Base-by-base conservation (phyloP, 2,329 filamentous ascomycete genomes). In the Trichoderma guizhouense region DNA sequence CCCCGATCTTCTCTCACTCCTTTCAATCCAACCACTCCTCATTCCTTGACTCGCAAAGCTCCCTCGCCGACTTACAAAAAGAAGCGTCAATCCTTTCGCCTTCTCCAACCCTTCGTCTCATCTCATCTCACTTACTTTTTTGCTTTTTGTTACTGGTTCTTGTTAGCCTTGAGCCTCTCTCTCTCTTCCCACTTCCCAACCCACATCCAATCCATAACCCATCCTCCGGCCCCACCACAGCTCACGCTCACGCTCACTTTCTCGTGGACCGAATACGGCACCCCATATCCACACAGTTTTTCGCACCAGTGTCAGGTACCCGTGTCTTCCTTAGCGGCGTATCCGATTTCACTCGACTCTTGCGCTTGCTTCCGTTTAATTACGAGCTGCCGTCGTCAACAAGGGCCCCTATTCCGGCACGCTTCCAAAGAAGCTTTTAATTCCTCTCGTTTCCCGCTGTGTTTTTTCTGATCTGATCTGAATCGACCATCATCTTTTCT, bases 231-330 rank as follows among this genome's bases (percentile, higher is more conserved):
- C 28, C 67, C 53, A 53, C 69, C 69, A 58, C 58, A 26, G 36
- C 66, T 61, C 55, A 61, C 69, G 63, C 72, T 69, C 68, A 64
- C 64, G 26, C 34, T 65, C 47, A 51, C 62, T 60, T 30, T 26
- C 1, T 39, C 51, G 34, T 66, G 71, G 39, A 63, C 71, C 65
- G 58, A 72, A 72, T 72, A 68, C 71, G 67, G 71, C 73, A 72
- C 74, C 53, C 73, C 73, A 55, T 72, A 69, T 63, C 47, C 66
- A 47, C 67, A 69, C 64, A 47, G 72, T 60, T 53, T 51, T 24
- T 67, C 61, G 69, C 53, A 69, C 72, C 72, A 73, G 72, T 67
- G 72, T 72, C 74, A 76, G 76, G 75, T 76, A 73, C 74, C 73
- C 74, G 75, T 75, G 66, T 75, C 58, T 69, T 36, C 1, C 72